phyloP scores from a whole-genome alignment of 1,284 basidiomycete species.

The Cryptococcus floricola region DNA sequence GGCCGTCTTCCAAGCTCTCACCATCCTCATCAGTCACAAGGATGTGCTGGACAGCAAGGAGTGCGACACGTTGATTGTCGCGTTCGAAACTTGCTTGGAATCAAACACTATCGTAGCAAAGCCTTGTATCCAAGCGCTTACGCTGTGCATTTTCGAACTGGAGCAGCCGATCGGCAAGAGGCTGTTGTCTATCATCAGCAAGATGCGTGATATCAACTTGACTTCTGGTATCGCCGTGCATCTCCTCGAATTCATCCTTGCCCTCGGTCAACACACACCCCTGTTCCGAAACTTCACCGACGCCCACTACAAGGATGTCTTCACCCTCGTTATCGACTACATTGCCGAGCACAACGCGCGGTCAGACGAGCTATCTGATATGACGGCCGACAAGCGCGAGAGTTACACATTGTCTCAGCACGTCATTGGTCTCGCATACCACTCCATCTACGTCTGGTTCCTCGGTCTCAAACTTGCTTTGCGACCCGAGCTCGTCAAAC shows the following conservation, averaged over 20 bases:
- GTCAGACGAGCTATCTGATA: slow-evolving; percentile 52
- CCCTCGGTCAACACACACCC: slow-evolving; percentile 73
- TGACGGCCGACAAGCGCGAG: slow-evolving; percentile 54
- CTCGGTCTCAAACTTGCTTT: slow-evolving; percentile 81
- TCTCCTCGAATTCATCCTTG: slow-evolving; percentile 86
- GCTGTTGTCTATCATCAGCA: slow-evolving; percentile 76
- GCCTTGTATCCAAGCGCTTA: slow-evolving; percentile 85
- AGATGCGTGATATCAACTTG: slow-evolving; percentile 90
- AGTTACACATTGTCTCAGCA: slow-evolving; percentile 93
- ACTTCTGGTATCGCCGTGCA: slow-evolving; percentile 91
- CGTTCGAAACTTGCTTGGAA: slow-evolving; percentile 73
- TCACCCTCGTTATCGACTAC: slow-evolving; percentile 91
- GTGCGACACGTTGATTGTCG: slow-evolving; percentile 69
- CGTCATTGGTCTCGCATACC: slow-evolving; percentile 89
- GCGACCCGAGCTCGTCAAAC: slow-evolving; percentile 74
- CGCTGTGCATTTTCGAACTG: slow-evolving; percentile 84
- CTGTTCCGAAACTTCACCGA: slow-evolving; percentile 92
- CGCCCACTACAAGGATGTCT: slow-evolving; percentile 87
- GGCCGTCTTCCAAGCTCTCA: slow-evolving; percentile 80
- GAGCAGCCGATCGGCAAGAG: slow-evolving; percentile 76
- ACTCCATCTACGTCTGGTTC: slow-evolving; percentile 94
- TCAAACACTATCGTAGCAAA: slow-evolving; percentile 76
- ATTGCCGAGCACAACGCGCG: slow-evolving; percentile 70
- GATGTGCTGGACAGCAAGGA: slow-evolving; percentile 62
- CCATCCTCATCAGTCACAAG: slow-evolving; percentile 84